Percentiles rank a stretch among this genome's conserved stretches.
Evolutionary conservation across 352 stramenopile genomes (phyloP).

Genomic region (Globisporangium nunn): DNA sequence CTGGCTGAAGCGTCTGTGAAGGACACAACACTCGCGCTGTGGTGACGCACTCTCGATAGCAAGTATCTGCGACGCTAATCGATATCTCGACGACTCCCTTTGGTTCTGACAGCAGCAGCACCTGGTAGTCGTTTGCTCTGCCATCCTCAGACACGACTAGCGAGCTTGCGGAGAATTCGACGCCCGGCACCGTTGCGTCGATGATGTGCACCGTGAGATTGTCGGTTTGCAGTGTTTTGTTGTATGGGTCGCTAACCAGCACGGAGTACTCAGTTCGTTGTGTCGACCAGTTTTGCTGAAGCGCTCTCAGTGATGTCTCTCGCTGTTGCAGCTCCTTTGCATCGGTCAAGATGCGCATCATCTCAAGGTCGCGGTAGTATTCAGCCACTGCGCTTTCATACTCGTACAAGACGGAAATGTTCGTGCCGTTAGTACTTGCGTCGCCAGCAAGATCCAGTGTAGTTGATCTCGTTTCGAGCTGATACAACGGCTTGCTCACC

Average conservation of each 20-base stretch:
- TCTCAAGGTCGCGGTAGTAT: slow-evolving; percentile 25
- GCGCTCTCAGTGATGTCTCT: slow-evolving; percentile 15
- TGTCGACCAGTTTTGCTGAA: slow-evolving; percentile 32
- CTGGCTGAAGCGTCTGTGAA: slow-evolving; percentile 13
- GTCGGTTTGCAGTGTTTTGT: slow-evolving; percentile 10
- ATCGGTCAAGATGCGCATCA: slow-evolving; percentile 12
- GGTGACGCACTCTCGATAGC: slow-evolving; percentile 44
- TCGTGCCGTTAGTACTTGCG: neutral
- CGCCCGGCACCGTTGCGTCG: slow-evolving; percentile 44
- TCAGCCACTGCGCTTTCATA: slow-evolving; percentile 12
- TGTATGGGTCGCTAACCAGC: slow-evolving; percentile 24
- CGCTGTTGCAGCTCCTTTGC: slow-evolving; percentile 4
- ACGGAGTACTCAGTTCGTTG: slow-evolving; percentile 20
- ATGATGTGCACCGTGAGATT: slow-evolving; percentile 25
- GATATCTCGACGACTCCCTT: slow-evolving; percentile 35
- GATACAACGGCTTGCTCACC: slow-evolving; percentile 21
- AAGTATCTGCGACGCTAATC: slow-evolving; percentile 40
- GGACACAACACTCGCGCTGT: slow-evolving; percentile 19
- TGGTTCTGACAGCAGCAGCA: slow-evolving; percentile 58
- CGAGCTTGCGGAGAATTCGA: slow-evolving; percentile 64
- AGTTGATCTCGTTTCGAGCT: slow-evolving; percentile 20
- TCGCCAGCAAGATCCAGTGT: slow-evolving; percentile 12
- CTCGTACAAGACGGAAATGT: slow-evolving; percentile 5
- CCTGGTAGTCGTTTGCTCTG: slow-evolving; percentile 66
- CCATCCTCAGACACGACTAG: slow-evolving; percentile 60